These are phyloP conservation scores for Bolboschoenoplectus hybrid DNA, from an alignment of 202 grass and related monocot species.

Conservation along the genomic window DNA sequence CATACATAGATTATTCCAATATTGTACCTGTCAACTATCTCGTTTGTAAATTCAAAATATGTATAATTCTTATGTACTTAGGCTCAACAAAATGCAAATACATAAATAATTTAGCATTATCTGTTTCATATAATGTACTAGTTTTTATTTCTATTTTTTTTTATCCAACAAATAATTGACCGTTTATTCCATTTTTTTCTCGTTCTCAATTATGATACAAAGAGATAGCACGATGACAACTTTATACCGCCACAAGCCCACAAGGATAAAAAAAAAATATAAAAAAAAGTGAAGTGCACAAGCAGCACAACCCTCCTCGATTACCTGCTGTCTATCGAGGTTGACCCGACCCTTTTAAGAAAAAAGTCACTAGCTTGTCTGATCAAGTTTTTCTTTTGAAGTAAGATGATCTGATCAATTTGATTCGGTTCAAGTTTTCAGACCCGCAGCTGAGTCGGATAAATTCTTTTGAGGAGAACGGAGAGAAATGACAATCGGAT, in stretches of 20 bases:
- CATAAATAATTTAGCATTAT: too few relatives aligned
- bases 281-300: neutral
- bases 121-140: too few relatives aligned
- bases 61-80: too few relatives aligned
- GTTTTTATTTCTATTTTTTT: neutral
- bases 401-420: neutral
- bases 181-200: neutral
- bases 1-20: too few relatives aligned
- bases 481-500: neutral
- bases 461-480: conserved; percentile 19
- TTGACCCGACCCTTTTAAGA: neutral
- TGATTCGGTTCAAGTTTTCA: conserved; percentile 2
- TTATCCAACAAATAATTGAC: neutral
- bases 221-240: too few relatives aligned
- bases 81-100: too few relatives aligned
- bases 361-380: neutral
- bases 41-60: too few relatives aligned
- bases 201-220: neutral
- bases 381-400: neutral
- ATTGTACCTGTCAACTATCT: too few relatives aligned
- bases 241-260: too few relatives aligned
- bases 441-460: neutral
- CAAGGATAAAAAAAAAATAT: too few relatives aligned
- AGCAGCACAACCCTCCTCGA: neutral
- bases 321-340: neutral